Conservation (phyloP, 495 filamentous ascomycete species). For the Annulohypoxylon nitens region DNA sequence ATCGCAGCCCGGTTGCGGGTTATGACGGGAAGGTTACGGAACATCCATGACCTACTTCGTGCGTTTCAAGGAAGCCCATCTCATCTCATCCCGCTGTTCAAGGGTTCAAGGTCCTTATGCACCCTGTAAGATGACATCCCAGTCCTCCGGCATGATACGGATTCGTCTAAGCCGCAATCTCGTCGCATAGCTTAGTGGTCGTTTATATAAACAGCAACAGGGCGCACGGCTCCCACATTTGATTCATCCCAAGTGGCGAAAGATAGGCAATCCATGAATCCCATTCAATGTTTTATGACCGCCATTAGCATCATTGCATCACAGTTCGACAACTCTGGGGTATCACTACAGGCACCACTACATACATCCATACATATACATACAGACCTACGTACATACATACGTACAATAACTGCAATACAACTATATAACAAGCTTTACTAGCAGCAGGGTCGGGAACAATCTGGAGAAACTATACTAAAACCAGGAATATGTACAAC, state of each 20-base stretch:
- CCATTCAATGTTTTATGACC: background rate
- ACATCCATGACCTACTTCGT: background rate
- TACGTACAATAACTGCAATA: background rate
- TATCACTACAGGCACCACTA: conserved; percentile 28
- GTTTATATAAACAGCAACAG: conserved; percentile 49
- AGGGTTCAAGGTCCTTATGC: conserved; percentile 26
- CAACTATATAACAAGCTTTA: conserved; percentile 18
- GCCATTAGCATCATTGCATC: conserved; percentile 37
- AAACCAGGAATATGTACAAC: conserved; percentile 29
- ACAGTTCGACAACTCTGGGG: conserved; percentile 34
- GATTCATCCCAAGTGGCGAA: conserved; percentile 40
- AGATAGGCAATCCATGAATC: conserved; percentile 40
- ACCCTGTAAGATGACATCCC: conserved; percentile 34
- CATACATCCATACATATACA: background rate
- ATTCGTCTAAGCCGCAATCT: conserved; percentile 43
- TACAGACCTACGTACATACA: background rate
- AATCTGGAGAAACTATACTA: conserved; percentile 38
- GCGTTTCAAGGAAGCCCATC: conserved; percentile 42
- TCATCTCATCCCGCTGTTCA: conserved; percentile 35
- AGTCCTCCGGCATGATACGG: conserved; percentile 34
- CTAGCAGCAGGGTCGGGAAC: conserved; percentile 27
- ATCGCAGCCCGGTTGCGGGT: conserved; percentile 2
- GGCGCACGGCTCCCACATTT: conserved; percentile 27
- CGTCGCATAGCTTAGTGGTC: conserved; percentile 23
- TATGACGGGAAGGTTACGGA: conserved; percentile 11